Conservation (phyloP, 1,284 basidiomycete species). For the Sphaerobolus stellatus region DNA sequence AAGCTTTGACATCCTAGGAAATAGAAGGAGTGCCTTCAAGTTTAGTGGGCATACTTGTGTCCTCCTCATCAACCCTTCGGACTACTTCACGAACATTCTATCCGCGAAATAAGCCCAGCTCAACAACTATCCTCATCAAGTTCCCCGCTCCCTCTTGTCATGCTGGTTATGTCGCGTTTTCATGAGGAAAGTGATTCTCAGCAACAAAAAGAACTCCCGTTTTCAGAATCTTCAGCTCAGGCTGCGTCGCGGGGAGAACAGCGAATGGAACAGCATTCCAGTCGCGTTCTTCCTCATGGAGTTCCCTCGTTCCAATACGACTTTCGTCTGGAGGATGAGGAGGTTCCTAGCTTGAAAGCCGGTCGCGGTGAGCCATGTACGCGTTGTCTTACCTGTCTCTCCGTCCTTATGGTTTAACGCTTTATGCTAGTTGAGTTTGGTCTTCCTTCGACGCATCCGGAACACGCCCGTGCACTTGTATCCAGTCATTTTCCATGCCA, state of each 20-base stretch:
- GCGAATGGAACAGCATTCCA: not conserved
- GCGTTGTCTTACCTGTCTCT: no score
- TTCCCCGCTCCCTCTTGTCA: not conserved
- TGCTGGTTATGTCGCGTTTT: not conserved
- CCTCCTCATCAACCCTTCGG: not conserved
- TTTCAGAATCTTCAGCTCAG: not conserved
- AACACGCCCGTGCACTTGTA: not conserved
- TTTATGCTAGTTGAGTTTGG: conserved; percentile 6
- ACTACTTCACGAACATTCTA: no score
- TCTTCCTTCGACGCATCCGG: not conserved
- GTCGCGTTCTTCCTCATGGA: conserved; percentile 7
- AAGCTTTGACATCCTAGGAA: no score
- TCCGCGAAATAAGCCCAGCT: no score
- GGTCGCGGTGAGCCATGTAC: not conserved
- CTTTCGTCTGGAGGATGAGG: conserved; percentile 7
- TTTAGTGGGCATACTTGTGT: not conserved
- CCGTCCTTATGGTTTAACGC: no score
- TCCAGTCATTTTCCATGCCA: no score
- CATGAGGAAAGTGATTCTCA: not conserved
- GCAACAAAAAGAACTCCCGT: not conserved
- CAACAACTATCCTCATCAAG: not conserved
- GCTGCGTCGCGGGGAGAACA: not conserved
- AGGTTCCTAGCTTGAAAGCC: not conserved
- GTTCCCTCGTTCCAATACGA: conserved; percentile 1
- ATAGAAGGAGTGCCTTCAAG: no score